phyloP scores from a whole-genome alignment of 1,139 yeast genomes.

The Maudiozyma humilis region DNA sequence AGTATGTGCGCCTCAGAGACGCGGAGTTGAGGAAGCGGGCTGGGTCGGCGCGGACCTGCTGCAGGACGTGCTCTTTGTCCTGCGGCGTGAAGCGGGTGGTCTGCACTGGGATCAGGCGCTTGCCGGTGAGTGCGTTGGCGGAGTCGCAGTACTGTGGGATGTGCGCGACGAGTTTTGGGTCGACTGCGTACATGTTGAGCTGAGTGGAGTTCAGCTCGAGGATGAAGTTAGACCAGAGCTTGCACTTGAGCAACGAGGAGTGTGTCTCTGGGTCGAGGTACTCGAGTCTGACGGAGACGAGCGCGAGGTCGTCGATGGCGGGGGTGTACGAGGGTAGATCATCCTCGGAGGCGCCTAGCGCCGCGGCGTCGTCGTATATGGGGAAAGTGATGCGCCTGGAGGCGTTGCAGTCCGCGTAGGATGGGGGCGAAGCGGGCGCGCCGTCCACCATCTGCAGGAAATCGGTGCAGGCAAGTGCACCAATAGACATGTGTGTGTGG shows the following conservation, averaged over 20 bases:
- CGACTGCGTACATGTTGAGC: slow-evolving; percentile 45
- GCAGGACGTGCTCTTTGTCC: slow-evolving; percentile 29
- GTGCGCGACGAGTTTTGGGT: slow-evolving; percentile 2
- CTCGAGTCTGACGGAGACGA: slow-evolving; percentile 50
- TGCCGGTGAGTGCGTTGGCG: not conserved
- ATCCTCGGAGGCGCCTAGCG: not conserved
- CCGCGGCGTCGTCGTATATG: slow-evolving; percentile 30
- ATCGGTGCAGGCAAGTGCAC: not conserved
- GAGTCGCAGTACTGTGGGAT: slow-evolving; percentile 8
- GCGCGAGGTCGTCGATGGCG: slow-evolving; percentile 47
- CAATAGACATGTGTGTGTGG: no score
- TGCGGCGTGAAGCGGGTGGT: slow-evolving; percentile 18
- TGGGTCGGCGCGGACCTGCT: slow-evolving; percentile 24
- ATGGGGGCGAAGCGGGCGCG: slow-evolving; percentile 43
- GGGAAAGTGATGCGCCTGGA: slow-evolving; percentile 36
- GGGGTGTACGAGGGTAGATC: slow-evolving; percentile 49
- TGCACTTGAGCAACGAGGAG: slow-evolving; percentile 37
- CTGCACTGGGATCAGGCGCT: slow-evolving; percentile 6
- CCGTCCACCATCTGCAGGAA: slow-evolving; percentile 42
- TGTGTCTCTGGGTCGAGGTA: slow-evolving; percentile 58
- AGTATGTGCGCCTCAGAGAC: slow-evolving; percentile 45
- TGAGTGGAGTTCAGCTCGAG: slow-evolving; percentile 70
- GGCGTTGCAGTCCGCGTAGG: slow-evolving; percentile 36
- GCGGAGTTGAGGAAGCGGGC: slow-evolving; percentile 29
- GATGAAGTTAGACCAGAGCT: slow-evolving; percentile 56